Percentiles rank a stretch among this genome's conserved stretches.
Evolutionary conservation across 2,329 filamentous ascomycete species (phyloP).

Genomic region (Thelonectria blattea): DNA sequence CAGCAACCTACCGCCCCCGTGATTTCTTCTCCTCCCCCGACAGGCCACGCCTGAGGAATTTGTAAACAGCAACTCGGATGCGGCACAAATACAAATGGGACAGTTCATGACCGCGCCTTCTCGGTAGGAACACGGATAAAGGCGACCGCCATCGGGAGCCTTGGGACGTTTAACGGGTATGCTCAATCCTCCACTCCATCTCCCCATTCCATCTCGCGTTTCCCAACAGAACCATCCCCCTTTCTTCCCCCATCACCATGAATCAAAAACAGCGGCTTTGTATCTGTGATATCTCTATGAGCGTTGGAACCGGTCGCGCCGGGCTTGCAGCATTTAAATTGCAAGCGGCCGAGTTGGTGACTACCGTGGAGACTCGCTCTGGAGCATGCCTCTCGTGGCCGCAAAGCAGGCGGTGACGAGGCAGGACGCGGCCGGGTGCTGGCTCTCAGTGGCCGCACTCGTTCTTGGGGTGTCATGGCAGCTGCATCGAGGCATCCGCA

Average conservation of each 20-base stretch:
- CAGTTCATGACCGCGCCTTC: slow-evolving; percentile 26
- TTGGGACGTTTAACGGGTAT: slow-evolving; percentile 42
- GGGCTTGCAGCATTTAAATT: slow-evolving; percentile 40
- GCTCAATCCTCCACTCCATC: slow-evolving; percentile 35
- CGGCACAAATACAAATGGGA: slow-evolving; percentile 39
- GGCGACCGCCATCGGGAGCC: slow-evolving; percentile 30
- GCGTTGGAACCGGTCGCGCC: slow-evolving; percentile 35
- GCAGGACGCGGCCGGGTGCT: slow-evolving; percentile 27
- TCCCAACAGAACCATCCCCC: slow-evolving; percentile 2
- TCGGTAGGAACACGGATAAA: slow-evolving; percentile 38
- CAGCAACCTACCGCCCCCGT: slow-evolving; percentile 29
- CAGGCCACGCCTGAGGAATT: slow-evolving; percentile 39
- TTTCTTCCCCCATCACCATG: slow-evolving; percentile 31
- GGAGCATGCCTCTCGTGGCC: slow-evolving; percentile 30
- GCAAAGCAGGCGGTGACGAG: slow-evolving; percentile 30
- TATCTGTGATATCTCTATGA: slow-evolving; percentile 42
- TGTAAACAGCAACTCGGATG: slow-evolving; percentile 43
- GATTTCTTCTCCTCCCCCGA: slow-evolving; percentile 29
- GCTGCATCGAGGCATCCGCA: slow-evolving; percentile 32
- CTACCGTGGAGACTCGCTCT: slow-evolving; percentile 34
- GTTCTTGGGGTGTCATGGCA: slow-evolving; percentile 9
- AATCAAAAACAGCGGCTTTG: slow-evolving; percentile 37
- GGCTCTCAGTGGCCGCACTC: slow-evolving; percentile 13
- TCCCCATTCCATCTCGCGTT: slow-evolving; percentile 26
- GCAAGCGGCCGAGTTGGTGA: slow-evolving; percentile 36